Conservation (phyloP, 2,329 filamentous ascomycete species). For the Alternaria sp. region DNA sequence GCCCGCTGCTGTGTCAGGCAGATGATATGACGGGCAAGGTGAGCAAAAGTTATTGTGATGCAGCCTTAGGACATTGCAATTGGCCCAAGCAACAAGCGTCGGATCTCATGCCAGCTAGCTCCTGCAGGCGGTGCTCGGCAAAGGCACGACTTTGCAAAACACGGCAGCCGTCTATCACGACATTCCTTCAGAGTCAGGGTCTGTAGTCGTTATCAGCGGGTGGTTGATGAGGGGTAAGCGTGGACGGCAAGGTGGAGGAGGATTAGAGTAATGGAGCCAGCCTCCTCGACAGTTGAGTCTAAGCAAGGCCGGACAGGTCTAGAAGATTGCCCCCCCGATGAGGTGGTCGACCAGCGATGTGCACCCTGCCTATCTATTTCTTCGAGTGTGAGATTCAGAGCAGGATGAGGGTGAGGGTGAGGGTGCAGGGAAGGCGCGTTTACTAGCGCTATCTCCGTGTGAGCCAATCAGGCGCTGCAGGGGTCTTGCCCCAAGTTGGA, state of each 20-base stretch:
- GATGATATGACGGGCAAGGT: neutral
- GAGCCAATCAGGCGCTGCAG: conserved; percentile 26
- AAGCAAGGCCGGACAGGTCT: neutral
- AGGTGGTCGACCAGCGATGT: neutral
- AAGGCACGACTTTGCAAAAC: conserved; percentile 24
- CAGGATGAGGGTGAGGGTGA: conserved; percentile 9
- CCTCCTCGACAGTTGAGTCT: neutral
- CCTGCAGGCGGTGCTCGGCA: conserved; percentile 33
- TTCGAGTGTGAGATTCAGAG: conserved; percentile 17
- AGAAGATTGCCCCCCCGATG: neutral
- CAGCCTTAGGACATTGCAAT: conserved; percentile 33
- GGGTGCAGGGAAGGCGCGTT: conserved; percentile 13
- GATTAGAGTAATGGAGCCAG: neutral
- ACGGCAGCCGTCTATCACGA: conserved; percentile 16
- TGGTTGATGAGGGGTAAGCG: neutral
- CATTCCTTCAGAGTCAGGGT: neutral
- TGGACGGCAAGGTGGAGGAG: neutral
- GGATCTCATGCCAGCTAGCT: conserved; percentile 36
- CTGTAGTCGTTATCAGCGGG: neutral
- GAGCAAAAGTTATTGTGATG: conserved; percentile 18
- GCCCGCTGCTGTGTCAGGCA: neutral
- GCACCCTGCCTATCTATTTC: neutral
- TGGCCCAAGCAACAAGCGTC: conserved; percentile 34
- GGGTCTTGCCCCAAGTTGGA: conserved; percentile 18
- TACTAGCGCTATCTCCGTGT: conserved; percentile 17